Evolutionary conservation across 1,284 basidiomycete genomes (phyloP).

Genomic region (Vanrija sp.): DNA sequence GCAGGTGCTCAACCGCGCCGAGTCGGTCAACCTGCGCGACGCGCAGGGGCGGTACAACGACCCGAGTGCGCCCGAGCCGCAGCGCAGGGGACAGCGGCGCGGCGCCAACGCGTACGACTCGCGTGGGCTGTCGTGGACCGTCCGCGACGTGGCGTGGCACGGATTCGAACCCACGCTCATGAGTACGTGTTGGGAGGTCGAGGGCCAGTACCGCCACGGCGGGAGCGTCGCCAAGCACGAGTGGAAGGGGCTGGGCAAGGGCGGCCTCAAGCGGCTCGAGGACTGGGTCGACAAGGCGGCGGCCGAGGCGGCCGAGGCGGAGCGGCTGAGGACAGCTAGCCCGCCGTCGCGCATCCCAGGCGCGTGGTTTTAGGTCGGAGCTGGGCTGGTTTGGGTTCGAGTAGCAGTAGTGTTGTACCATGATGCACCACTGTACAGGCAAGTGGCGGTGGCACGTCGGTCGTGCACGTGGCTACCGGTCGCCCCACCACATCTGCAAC

Average conservation of each 20-base stretch:
- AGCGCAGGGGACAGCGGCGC: conserved; percentile 50
- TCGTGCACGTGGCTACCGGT: too few relatives aligned
- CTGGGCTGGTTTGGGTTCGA: too few relatives aligned
- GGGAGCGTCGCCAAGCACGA: conserved; percentile 84
- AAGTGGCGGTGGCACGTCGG: too few relatives aligned
- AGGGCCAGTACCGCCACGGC: conserved; percentile 52
- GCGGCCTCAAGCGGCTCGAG: conserved; percentile 59
- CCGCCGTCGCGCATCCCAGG: too few relatives aligned
- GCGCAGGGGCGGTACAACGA: conserved; percentile 31
- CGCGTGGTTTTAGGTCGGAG: too few relatives aligned
- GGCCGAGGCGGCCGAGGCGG: not conserved
- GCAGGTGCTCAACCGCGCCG: conserved; percentile 70
- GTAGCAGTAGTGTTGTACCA: too few relatives aligned
- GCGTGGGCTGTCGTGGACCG: conserved; percentile 25
- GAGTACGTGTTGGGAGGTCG: conserved; percentile 81
- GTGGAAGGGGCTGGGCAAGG: conserved; percentile 84
- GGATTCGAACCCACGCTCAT: conserved; percentile 74
- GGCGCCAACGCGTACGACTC: conserved; percentile 51
- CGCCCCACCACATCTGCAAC: too few relatives aligned
- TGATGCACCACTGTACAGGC: too few relatives aligned
- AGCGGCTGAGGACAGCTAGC: too few relatives aligned
- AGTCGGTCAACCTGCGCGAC: conserved; percentile 66
- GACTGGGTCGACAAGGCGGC: conserved; percentile 65
- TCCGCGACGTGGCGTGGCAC: conserved; percentile 67
- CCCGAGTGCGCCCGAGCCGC: conserved; percentile 36